Conservation (phyloP, 495 filamentous ascomycete species). For the Delitschia confertaspora region DNA sequence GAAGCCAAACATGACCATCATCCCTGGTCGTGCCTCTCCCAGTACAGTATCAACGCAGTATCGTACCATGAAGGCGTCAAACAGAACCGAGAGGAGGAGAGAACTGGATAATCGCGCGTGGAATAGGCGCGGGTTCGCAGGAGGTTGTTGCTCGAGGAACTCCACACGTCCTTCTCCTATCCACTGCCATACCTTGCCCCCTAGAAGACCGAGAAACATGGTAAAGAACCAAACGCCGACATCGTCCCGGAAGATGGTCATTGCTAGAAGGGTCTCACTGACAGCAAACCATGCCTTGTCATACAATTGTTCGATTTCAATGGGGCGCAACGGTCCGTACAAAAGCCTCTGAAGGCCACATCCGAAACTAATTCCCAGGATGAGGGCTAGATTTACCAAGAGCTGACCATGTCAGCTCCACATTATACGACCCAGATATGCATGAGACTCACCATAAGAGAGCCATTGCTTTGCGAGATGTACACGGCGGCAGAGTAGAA, state of each 20-base stretch:
- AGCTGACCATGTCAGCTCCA: conserved; percentile 38
- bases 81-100: conserved; percentile 63
- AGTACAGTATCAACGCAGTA: conserved; percentile 79
- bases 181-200: conserved; percentile 96
- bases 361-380: conserved; percentile 64
- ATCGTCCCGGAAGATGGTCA: conserved; percentile 98
- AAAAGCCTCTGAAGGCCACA: conserved; percentile 83
- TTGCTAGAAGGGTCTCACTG: conserved; percentile 91
- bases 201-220: conserved; percentile 90
- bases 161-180: conserved; percentile 93
- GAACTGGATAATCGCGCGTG: conserved; percentile 74
- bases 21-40: conserved; percentile 75
- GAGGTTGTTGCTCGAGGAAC: conserved; percentile 88
- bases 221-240: conserved; percentile 87
- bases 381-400: conserved; percentile 75
- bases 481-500: conserved; percentile 98
- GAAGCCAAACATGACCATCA: conserved; percentile 99
- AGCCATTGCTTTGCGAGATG: conserved; percentile 88
- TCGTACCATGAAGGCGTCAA: conserved; percentile 64
- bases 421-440: no score
- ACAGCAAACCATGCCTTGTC: conserved; percentile 97
- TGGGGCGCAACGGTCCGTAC: conserved; percentile 81
- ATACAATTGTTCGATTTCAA: conserved; percentile 94
- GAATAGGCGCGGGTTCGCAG: conserved; percentile 81
- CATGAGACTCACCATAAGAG: conserved; percentile 62